phyloP scores from a whole-genome alignment of 176 grass and related monocot species.

The Juncus effusus region DNA sequence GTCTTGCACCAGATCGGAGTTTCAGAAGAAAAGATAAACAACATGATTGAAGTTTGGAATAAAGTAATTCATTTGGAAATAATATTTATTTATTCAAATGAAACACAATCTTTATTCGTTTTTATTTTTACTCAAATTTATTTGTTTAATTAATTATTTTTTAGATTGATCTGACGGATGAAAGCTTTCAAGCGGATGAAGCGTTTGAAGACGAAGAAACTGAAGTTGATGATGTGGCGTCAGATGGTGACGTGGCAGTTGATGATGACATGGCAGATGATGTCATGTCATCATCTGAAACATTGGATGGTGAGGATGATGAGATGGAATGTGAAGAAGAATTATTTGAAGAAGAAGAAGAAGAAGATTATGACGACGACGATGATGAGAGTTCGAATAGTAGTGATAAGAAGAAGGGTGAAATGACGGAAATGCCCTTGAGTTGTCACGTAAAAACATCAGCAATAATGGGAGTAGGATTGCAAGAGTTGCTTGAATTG shows the following conservation, averaged over 20 bases:
- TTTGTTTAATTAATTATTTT: background rate
- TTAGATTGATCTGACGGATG: slow-evolving; percentile 77
- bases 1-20: slow-evolving; percentile 90
- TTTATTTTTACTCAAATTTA: background rate
- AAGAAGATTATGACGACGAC: background rate
- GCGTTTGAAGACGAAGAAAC: slow-evolving; percentile 12
- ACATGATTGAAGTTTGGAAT: slow-evolving; percentile 99
- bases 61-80: slow-evolving; percentile 42
- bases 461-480: slow-evolving; percentile 55
- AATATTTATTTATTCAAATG: slow-evolving; percentile 13
- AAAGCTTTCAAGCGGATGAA: slow-evolving; percentile 17
- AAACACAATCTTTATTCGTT: slow-evolving; percentile 5
- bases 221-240: slow-evolving; percentile 20
- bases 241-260: slow-evolving; percentile 40
- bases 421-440: slow-evolving; percentile 30
- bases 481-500: slow-evolving; percentile 63
- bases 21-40: slow-evolving; percentile 70
- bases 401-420: slow-evolving; percentile 5
- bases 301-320: slow-evolving; percentile 30
- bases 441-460: slow-evolving; percentile 72
- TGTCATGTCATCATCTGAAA: background rate
- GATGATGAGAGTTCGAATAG: background rate
- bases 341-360: slow-evolving; percentile 21
- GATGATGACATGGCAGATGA: slow-evolving; percentile 34
- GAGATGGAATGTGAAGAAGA: slow-evolving; percentile 23